phyloP scores from a whole-genome alignment of 139 green algal genomes.

The Chlorella sp. region DNA sequence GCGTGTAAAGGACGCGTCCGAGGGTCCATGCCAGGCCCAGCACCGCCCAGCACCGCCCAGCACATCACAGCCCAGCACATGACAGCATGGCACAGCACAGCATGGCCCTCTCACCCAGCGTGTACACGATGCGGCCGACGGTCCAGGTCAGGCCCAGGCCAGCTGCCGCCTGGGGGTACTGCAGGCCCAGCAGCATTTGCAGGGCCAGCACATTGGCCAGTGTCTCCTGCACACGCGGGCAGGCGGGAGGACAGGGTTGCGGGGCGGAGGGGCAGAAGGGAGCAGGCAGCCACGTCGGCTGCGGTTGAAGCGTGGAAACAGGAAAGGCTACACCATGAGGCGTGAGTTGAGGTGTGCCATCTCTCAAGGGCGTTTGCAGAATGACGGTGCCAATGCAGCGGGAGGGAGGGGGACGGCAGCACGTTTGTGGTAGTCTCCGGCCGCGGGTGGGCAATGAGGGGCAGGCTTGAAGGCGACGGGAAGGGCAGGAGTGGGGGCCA shows the following conservation, averaged over 20 bases:
- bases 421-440: neutral
- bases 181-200: constrained; percentile 39
- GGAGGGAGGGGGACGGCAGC: neutral
- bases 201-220: constrained; percentile 11
- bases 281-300: too few species aligned
- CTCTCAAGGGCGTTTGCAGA: too few species aligned
- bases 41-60: neutral
- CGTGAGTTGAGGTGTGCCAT: too few species aligned
- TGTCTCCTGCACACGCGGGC: constrained; percentile 20
- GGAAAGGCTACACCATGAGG: too few species aligned
- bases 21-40: too few species aligned
- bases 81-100: neutral
- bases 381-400: too few species aligned
- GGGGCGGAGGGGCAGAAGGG: neutral
- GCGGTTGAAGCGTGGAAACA: too few species aligned
- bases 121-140: neutral
- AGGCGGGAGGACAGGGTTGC: neutral
- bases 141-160: constrained; percentile 27
- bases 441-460: neutral
- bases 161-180: constrained; percentile 36
- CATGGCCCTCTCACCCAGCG: neutral
- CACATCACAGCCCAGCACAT: neutral
- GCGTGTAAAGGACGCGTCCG: too few species aligned
- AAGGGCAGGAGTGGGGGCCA: too few species aligned
- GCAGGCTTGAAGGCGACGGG: neutral